A percentile compares a stretch with the other conserved stretches of the same genome.
Conservation (phyloP, 192 early-diverging fungal genomes). For the Mortierella hygrophila region DNA sequence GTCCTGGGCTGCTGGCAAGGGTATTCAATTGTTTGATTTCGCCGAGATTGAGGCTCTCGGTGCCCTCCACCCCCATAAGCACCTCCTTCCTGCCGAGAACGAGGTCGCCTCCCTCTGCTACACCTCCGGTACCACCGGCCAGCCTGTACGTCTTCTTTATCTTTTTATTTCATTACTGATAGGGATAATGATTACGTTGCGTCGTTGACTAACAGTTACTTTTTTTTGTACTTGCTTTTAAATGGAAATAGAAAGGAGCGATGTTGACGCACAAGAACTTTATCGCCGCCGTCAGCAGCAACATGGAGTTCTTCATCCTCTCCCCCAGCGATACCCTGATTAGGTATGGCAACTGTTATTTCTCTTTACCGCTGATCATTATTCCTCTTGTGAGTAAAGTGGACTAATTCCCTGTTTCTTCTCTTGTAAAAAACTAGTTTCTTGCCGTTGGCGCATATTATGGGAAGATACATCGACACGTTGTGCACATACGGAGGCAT, state of each 20-base stretch:
- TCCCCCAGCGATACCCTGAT: slow-evolving; percentile 15
- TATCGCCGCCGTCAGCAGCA: slow-evolving; percentile 58
- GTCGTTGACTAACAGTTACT: background rate
- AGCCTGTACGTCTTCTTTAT: slow-evolving; percentile 63
- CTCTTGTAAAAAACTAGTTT: slow-evolving; percentile 71
- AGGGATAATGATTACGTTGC: background rate
- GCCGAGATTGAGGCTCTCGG: slow-evolving; percentile 71
- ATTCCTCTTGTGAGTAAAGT: no score
- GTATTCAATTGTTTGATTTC: slow-evolving; percentile 70
- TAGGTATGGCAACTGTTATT: background rate
- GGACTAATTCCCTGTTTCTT: slow-evolving; percentile 31
- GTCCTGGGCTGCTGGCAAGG: slow-evolving; percentile 70
- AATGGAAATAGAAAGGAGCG: slow-evolving; percentile 58
- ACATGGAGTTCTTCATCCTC: background rate
- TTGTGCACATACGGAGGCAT: slow-evolving; percentile 9
- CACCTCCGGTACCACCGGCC: slow-evolving; percentile 90
- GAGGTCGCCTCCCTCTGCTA: slow-evolving; percentile 82
- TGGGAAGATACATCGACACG: slow-evolving; percentile 35
- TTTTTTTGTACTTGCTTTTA: background rate
- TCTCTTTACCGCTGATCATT: background rate
- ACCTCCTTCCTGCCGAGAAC: slow-evolving; percentile 67
- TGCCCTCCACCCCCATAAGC: slow-evolving; percentile 60
- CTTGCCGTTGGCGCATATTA: slow-evolving; percentile 82
- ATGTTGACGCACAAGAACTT: slow-evolving; percentile 90
- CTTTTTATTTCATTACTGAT: background rate